phyloP scores from a whole-genome alignment of 345 rosid genomes.

The Theobroma cacao region DNA sequence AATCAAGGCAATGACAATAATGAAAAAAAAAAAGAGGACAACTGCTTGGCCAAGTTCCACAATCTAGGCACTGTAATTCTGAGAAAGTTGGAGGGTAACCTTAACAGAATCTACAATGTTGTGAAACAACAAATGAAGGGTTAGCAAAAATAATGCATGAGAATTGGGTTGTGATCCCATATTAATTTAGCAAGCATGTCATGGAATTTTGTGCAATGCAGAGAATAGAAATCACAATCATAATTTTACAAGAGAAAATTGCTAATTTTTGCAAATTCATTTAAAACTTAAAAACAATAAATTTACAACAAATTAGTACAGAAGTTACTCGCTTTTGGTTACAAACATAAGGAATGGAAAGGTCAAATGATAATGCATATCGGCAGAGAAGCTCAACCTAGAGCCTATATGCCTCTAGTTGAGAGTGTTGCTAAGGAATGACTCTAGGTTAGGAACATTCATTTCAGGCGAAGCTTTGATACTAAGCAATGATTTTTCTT shows the following conservation, averaged over 20 bases:
- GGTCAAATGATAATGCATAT: conserved; percentile 36
- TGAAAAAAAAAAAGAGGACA: conserved; percentile 49
- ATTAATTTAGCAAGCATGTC: too few species aligned
- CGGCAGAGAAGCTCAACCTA: conserved; percentile 49
- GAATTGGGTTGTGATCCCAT: too few species aligned
- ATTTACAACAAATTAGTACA: not conserved
- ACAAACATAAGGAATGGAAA: conserved; percentile 17
- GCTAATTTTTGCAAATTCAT: too few species aligned
- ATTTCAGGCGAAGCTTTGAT: too few species aligned
- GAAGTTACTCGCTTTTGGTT: conserved; percentile 36
- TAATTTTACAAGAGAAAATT: too few species aligned
- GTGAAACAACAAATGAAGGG: conserved; percentile 15
- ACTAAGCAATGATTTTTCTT: too few species aligned
- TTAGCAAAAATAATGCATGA: too few species aligned
- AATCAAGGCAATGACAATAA: conserved; percentile 31
- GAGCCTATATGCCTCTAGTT: conserved; percentile 53
- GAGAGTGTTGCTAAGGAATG: conserved; percentile 44
- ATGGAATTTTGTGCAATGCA: too few species aligned
- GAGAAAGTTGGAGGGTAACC: conserved; percentile 44
- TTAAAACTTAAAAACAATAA: too few species aligned
- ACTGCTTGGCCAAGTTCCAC: conserved; percentile 42
- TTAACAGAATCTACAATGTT: conserved; percentile 53
- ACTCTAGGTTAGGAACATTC: conserved; percentile 23
- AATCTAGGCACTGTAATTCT: conserved; percentile 30
- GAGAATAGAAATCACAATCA: too few species aligned